Base-by-base conservation (phyloP, 345 rosid genomes). In the Hypericum androsaemum region DNA sequence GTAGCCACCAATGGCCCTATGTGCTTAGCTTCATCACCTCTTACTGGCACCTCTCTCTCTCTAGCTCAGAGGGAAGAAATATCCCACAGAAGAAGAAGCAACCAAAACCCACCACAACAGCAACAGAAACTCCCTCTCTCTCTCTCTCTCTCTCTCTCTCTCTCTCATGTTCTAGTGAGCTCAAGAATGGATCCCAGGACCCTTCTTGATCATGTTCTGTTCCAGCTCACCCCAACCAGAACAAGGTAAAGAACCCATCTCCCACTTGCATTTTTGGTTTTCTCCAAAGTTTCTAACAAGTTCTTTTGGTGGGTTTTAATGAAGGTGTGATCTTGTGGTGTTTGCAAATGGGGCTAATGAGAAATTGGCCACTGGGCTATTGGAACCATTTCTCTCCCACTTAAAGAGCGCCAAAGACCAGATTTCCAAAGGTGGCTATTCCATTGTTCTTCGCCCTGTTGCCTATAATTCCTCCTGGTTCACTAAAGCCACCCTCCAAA, bases 221-320 rank as follows among this genome's bases (percentile, higher is more conserved):
- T 92, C 58, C 98, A 88, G 59, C 95, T 92, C 74, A 88, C 98
- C 41, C 96, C 96, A 47, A 92, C 98, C 46, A 85, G 94, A 69
- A 92, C 96, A 70, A 92, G 98, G 98, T 92, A 78, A 28, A n/a
- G 12, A 7, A 36, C 11, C 37, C 1, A 17, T 8, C 9, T 50
- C n/a, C 40, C 17, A 28, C 7, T 7, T 7, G 40, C 32, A 22
- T 5, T 16, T 13, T 22, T 8, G 50, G 12, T 13, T 56, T 15
- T 13, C 13, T 14, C 9, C 12, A 54, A 56, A 22, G 22, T 45
- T 61, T 45, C 43, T 16, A 39, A 15, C 36, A 43, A 41, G 22
- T 39, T 37, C 41, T 47, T 14, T 44, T 14, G 12, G 32, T 48
- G 41, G 7, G 45, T 44, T 40, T 40, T 12, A 12, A 47, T 41